Percentiles rank a stretch among this genome's conserved stretches.
Conservation (phyloP, 148 eudicot genomes). For the Arbutus unedo region DNA sequence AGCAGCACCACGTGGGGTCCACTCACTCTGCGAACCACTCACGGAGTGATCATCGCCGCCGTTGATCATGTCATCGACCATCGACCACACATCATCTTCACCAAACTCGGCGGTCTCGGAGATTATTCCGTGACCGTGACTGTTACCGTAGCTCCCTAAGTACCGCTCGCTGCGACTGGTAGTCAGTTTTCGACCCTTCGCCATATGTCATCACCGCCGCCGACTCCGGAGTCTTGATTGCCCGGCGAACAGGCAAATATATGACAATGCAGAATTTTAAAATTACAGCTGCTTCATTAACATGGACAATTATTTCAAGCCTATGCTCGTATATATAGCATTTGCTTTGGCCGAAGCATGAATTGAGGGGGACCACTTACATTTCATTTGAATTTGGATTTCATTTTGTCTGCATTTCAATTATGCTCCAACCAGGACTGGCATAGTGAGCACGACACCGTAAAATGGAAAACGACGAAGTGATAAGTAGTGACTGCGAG, state of each 20-base stretch:
- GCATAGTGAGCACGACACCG: constrained; percentile 20
- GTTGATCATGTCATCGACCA: constrained; percentile 35
- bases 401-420: constrained; percentile 44
- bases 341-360: not conserved
- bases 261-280: not conserved
- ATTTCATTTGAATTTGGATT: constrained; percentile 46
- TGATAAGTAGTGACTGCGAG: not conserved
- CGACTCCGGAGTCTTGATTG: not conserved
- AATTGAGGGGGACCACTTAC: constrained; percentile 1
- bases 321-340: constrained; percentile 24
- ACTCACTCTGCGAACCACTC: constrained; percentile 21
- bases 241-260: constrained; percentile 7
- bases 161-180: constrained; percentile 68
- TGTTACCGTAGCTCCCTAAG: constrained; percentile 38
- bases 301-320: constrained; percentile 18
- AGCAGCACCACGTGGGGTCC: constrained; percentile 40
- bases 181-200: constrained; percentile 72
- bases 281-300: constrained; percentile 10
- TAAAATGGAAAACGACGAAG: constrained; percentile 12
- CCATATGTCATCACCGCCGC: constrained; percentile 44
- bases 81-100: constrained; percentile 82
- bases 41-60: constrained; percentile 18
- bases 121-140: constrained; percentile 22
- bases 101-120: constrained; percentile 40
- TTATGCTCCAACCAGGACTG: constrained; percentile 19